Percentiles rank a stretch among this genome's conserved stretches.
These are phyloP conservation scores for Sporothrix pseudoabietina DNA, from an alignment of 2,329 filamentous ascomycete species.

Conservation along the genomic window DNA sequence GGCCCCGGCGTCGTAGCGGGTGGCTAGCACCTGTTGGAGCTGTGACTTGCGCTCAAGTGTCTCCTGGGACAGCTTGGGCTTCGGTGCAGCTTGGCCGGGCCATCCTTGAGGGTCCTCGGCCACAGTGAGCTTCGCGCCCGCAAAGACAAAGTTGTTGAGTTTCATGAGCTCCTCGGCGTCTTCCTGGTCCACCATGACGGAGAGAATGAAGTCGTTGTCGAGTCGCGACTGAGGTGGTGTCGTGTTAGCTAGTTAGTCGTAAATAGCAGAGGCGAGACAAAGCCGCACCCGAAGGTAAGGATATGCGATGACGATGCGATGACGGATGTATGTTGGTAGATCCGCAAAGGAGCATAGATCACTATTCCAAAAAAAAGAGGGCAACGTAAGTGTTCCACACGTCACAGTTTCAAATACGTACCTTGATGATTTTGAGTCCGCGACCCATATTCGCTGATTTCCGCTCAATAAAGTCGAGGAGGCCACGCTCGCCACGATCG, in stretches of 20 bases:
- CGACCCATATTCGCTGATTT: conserved; percentile 63
- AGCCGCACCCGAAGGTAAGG: background rate
- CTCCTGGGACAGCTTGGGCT: conserved; percentile 50
- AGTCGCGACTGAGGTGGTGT: conserved; percentile 62
- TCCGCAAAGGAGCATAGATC: background rate
- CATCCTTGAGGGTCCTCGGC: conserved; percentile 49
- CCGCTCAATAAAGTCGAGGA: conserved; percentile 70
- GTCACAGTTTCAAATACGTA: conserved; percentile 56
- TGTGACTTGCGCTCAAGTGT: conserved; percentile 66
- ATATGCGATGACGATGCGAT: background rate
- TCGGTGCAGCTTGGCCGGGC: conserved; percentile 40
- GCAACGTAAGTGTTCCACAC: conserved; percentile 18
- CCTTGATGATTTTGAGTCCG: conserved; percentile 71
- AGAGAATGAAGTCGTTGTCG: conserved; percentile 65
- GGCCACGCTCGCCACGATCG: conserved; percentile 66
- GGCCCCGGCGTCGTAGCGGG: conserved; percentile 68
- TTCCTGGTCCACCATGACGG: conserved; percentile 66
- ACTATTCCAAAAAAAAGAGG: background rate
- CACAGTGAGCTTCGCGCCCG: conserved; percentile 63
- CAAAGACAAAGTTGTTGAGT: conserved; percentile 69
- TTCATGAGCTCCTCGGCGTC: conserved; percentile 66
- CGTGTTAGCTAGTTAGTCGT: conserved; percentile 68
- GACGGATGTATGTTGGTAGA: background rate
- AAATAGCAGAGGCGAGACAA: conserved; percentile 41
- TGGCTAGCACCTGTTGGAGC: conserved; percentile 69